Evolutionary conservation across 306 rosid genomes (phyloP).

Genomic region (Quercus rubra): DNA sequence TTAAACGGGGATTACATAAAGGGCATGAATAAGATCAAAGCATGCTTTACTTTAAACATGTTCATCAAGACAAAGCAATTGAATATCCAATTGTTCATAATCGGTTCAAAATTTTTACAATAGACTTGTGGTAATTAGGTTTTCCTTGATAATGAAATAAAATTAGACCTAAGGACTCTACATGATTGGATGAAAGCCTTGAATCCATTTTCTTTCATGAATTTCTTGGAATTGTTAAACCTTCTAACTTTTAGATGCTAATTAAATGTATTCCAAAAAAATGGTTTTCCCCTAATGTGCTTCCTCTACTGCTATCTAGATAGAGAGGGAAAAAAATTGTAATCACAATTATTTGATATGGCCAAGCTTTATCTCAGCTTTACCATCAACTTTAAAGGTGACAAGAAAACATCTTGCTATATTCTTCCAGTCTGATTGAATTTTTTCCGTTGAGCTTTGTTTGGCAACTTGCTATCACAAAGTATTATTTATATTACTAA

Average conservation of each 20-base stretch:
- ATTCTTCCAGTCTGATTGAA: too few relatives aligned
- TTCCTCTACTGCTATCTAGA: neutral
- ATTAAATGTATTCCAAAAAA: neutral
- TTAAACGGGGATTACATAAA: constrained; percentile 17
- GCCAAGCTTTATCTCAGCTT: too few relatives aligned
- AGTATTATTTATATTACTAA: too few relatives aligned
- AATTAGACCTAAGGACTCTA: neutral
- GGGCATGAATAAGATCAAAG: constrained; percentile 11
- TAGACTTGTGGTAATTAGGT: neutral
- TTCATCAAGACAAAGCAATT: neutral
- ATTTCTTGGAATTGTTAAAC: too few relatives aligned
- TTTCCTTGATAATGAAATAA: neutral
- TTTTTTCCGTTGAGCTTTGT: too few relatives aligned
- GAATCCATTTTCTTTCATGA: too few relatives aligned
- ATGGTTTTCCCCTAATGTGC: neutral
- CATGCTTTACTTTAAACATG: constrained; percentile 15
- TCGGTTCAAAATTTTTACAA: neutral
- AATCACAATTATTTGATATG: too few relatives aligned
- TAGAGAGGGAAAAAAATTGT: neutral
- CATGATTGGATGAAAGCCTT: too few relatives aligned
- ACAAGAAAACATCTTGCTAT: too few relatives aligned
- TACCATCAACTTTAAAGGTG: too few relatives aligned
- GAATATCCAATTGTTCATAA: neutral
- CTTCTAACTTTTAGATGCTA: too few relatives aligned
- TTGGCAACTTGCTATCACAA: too few relatives aligned